Evolutionary conservation across 148 eudicot genomes (phyloP).

Genomic region (Cornus kousa): DNA sequence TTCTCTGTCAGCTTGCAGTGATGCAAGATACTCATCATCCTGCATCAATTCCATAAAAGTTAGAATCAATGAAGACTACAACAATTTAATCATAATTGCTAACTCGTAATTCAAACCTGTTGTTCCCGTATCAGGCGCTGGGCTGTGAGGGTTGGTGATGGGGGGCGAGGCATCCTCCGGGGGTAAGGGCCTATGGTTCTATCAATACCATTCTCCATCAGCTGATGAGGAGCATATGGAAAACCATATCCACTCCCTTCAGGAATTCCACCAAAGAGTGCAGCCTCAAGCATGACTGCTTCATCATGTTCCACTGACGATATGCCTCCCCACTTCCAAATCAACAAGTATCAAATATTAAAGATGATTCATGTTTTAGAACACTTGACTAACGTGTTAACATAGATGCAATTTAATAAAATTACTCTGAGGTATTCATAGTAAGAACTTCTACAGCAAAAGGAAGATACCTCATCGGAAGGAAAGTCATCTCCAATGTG

Average conservation of each 20-base stretch:
- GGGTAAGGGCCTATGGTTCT: slow-evolving; percentile 29
- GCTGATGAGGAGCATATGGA: slow-evolving; percentile 59
- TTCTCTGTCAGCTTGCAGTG: slow-evolving; percentile 95
- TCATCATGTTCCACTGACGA: slow-evolving; percentile 96
- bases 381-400: not conserved
- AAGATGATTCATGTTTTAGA: not conserved
- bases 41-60: slow-evolving; percentile 22
- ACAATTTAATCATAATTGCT: not conserved
- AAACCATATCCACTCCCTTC: slow-evolving; percentile 54
- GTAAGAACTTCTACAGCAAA: not conserved
- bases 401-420: not conserved
- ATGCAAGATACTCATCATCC: slow-evolving; percentile 95
- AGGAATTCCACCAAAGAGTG: slow-evolving; percentile 89
- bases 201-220: slow-evolving; percentile 46
- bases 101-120: slow-evolving; percentile 50
- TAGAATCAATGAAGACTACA: slow-evolving; percentile 4
- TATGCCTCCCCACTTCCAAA: slow-evolving; percentile 93
- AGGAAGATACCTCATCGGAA: slow-evolving; percentile 59
- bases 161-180: slow-evolving; percentile 67
- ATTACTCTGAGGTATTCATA: not conserved
- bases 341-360: not conserved
- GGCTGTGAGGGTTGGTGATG: slow-evolving; percentile 80
- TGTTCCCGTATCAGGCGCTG: slow-evolving; percentile 89
- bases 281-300: slow-evolving; percentile 99
- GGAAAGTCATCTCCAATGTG: slow-evolving; percentile 44